A percentile compares a stretch with the other conserved stretches of the same genome.
Conservation (phyloP, 306 rosid genomes). For the Alnus rubra region DNA sequence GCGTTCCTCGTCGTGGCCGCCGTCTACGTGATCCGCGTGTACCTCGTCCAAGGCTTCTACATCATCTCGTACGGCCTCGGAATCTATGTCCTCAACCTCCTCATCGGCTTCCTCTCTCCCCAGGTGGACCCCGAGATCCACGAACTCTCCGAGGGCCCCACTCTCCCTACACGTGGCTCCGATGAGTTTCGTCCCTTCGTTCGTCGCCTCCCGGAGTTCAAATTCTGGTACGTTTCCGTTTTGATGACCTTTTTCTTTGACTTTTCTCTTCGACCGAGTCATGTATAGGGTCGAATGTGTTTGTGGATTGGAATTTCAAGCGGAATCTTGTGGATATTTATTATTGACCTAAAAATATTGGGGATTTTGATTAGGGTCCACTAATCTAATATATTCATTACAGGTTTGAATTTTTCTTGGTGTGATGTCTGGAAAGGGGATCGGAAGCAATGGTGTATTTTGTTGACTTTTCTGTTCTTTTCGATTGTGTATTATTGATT, state of each 20-base stretch:
- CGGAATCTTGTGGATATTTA: background rate
- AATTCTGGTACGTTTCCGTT: slow-evolving; percentile 63
- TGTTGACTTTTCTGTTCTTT: background rate
- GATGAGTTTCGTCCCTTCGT: slow-evolving; percentile 96
- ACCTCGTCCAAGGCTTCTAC: slow-evolving; percentile 81
- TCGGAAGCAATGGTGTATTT: slow-evolving; percentile 1
- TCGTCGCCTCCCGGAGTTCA: slow-evolving; percentile 94
- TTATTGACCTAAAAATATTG: background rate
- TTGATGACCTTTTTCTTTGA: background rate
- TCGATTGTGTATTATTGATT: background rate
- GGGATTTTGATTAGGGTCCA: background rate
- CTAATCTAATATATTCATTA: too few species aligned
- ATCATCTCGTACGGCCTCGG: slow-evolving; percentile 87
- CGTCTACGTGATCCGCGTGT: slow-evolving; percentile 73
- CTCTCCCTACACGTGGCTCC: slow-evolving; percentile 73
- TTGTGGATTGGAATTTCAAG: background rate
- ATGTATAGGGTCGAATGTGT: too few species aligned
- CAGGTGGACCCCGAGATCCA: slow-evolving; percentile 92
- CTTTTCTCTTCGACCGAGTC: background rate
- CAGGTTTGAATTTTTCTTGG: background rate
- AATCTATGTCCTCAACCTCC: slow-evolving; percentile 84
- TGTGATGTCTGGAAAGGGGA: background rate
- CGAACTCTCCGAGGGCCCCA: slow-evolving; percentile 66
- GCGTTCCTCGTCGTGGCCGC: slow-evolving; percentile 46
- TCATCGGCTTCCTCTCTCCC: slow-evolving; percentile 89